Base-by-base conservation (phyloP, 1,139 yeast genomes). In the Taphrina wiesneri region DNA sequence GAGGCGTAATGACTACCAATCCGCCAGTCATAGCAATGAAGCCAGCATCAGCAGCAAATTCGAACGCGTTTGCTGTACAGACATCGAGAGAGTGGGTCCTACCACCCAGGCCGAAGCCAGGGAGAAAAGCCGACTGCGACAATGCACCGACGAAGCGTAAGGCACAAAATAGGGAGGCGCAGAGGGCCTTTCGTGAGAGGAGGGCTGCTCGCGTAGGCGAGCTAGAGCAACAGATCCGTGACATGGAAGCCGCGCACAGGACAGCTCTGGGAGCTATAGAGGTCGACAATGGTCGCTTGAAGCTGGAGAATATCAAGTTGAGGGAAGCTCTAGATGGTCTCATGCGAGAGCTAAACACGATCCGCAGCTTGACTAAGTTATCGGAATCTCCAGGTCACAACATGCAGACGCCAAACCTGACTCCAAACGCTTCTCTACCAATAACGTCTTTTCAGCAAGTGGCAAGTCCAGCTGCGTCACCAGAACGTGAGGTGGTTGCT, bases 121-220 rank as follows among this genome's bases (percentile, higher is more conserved):
- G 68, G 1, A 41, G 68, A 6, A 63, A 49, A 34, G 64, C 64
- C 2, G 56, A 53, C 11, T 46, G 51, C 30, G 62, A 60, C 49
- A 56, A 49, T 83, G 81, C 71, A 83, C 83, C 73, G 85, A 86
- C 72, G 45, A 88, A 89, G 74, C 79, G 97, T 67, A 90, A 91
- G 76, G 96, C 96, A 0, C 97, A 92, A 77, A 92, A 92, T 75
- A 80, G 98, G 69, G 97, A 96, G 36, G 97, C 98, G 2, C 98
- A 91, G 77, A 77, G 97, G 66, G 97, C 97, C 0, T 92, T 91
- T 77, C 77, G 96, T 69, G 91, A 90, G 75, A 78, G 95, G 71
- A 76, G 95, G 71, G 96, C 96, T 17, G 86, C 75, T 47, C 74
- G 83, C 56, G 84, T 85, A 1, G 77, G 79, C 5, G 86, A 83